Evolutionary conservation across 2,329 filamentous ascomycete genomes (phyloP), one percentile per base, ranked within the genome.

Genomic region (Fusarium liriodendri): DNA sequence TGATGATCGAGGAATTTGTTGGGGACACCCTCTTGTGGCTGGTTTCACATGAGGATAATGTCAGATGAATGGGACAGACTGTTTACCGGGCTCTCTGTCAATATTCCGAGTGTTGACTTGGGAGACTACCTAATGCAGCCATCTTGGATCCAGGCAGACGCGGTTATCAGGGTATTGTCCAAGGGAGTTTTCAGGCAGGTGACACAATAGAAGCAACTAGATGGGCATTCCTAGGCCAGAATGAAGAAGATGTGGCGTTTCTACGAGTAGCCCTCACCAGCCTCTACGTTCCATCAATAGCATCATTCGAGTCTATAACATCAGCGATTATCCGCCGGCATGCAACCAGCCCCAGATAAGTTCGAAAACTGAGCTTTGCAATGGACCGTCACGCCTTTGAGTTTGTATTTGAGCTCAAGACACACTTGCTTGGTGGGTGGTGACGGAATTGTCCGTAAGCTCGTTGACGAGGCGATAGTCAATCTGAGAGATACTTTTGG

Each of bases 21-120:
- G 59, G 58, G 62, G 64, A 69, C 69, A 65, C 22, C 72, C 40
- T 27, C 29, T 45, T 62, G 65, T 64, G 62, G 69, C 59, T 65
- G 32, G 29, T 20, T 35, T 38, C 59, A 72, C 72, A 66, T 64
- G 18, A 3, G 47, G 47, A 32, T 20, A 52, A 52, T 32, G 47
- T 20, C 47, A 52, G 27, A 32, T 52, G 32, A 14, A 52, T 52
- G 27, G 27, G 47, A 14, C 47, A 10, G 47, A 14, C 27, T 18
- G 45, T 29, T 50, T 25, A 13, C 18, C 11, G 18, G 27, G 47
- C 32, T 52, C 18, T 32, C 10, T 20, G 47, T 20, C 27, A 20
- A 32, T 32, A n/a, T 32, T 20, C 11, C 18, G 6, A 20, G 10
- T 14, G 47, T 29, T 52, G 47, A 14, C 27, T 32, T 52, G 27